Percentiles rank a stretch among this genome's conserved stretches.
phyloP scores from a whole-genome alignment of 768 basidiomycete species.

The Porphyrellus cyaneotinctus region DNA sequence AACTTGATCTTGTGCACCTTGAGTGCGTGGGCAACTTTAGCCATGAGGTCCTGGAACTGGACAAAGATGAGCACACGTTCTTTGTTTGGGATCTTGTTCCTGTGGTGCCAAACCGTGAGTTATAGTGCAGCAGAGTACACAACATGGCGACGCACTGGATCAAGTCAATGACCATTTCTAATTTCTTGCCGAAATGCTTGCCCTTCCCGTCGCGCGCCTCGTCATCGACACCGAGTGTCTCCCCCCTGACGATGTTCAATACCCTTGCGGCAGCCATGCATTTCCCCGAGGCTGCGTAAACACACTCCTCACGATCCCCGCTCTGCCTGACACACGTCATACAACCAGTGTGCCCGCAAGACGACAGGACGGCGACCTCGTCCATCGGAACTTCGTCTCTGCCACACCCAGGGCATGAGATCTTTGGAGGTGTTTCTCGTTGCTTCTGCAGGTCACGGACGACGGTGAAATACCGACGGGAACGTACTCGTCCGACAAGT shows the following conservation, averaged over 20 bases:
- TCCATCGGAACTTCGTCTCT: conserved; percentile 52
- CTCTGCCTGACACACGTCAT: conserved; percentile 63
- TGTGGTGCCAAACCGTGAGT: conserved; percentile 25
- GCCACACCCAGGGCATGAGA: conserved; percentile 62
- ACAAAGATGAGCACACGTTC: conserved; percentile 91
- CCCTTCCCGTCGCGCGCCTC: conserved; percentile 65
- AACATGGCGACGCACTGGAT: conserved; percentile 55
- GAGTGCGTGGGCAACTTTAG: conserved; percentile 85
- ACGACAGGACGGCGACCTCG: conserved; percentile 82
- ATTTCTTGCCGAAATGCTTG: conserved; percentile 78
- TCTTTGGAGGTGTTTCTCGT: conserved; percentile 50
- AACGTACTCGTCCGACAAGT: conserved; percentile 84
- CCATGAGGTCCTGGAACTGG: conserved; percentile 93
- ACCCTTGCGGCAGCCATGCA: conserved; percentile 79
- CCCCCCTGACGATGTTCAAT: conserved; percentile 78
- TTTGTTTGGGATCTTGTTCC: conserved; percentile 62
- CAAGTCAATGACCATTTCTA: conserved; percentile 70
- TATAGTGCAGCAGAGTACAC: background rate
- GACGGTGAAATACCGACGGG: conserved; percentile 86
- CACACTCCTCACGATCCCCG: conserved; percentile 78
- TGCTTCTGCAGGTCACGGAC: conserved; percentile 87
- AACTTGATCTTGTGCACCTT: conserved; percentile 65
- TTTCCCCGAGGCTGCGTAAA: conserved; percentile 60
- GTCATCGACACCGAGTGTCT: conserved; percentile 78
- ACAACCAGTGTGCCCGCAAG: conserved; percentile 90